Evolutionary conservation across 495 filamentous ascomycete genomes (phyloP).

Genomic region (Hamigera avellanea): DNA sequence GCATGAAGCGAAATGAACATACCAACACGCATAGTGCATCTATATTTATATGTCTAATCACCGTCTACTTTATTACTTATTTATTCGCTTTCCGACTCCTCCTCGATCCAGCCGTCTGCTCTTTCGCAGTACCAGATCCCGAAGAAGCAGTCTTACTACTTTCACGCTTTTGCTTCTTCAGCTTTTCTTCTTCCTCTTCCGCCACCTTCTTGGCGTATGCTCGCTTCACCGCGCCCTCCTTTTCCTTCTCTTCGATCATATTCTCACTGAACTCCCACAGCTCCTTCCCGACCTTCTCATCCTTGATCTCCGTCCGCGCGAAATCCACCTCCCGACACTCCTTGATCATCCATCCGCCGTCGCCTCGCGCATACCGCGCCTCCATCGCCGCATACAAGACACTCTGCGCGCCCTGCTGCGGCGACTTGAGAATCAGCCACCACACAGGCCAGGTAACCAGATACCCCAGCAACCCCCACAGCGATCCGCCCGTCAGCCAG

Average conservation of each 20-base stretch:
- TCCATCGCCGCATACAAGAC: conserved; percentile 83
- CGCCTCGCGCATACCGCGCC: conserved; percentile 47
- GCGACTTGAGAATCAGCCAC: conserved; percentile 82
- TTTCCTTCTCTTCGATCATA: conserved; percentile 73
- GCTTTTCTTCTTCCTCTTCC: conserved; percentile 37
- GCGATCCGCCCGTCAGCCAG: conserved; percentile 71
- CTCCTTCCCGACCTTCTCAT: conserved; percentile 66
- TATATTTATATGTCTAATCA: too few species aligned
- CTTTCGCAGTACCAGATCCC: conserved; percentile 12
- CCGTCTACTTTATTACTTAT: too few species aligned
- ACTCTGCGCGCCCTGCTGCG: conserved; percentile 73
- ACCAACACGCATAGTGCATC: too few species aligned
- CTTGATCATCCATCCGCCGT: conserved; percentile 65
- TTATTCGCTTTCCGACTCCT: conserved; percentile 26
- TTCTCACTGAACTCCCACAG: conserved; percentile 84
- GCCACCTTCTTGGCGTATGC: conserved; percentile 57
- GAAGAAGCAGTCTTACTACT: too few species aligned
- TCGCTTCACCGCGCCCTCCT: conserved; percentile 57
- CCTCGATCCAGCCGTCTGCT: conserved; percentile 29
- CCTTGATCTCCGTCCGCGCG: conserved; percentile 58
- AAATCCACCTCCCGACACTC: conserved; percentile 72
- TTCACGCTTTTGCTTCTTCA: conserved; percentile 21
- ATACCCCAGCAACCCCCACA: conserved; percentile 75
- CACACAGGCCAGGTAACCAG: conserved; percentile 64
- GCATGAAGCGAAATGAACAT: too few species aligned